These are phyloP conservation scores for Rosa multiflora DNA, from an alignment of 306 rosid species.

Conservation along the genomic window DNA sequence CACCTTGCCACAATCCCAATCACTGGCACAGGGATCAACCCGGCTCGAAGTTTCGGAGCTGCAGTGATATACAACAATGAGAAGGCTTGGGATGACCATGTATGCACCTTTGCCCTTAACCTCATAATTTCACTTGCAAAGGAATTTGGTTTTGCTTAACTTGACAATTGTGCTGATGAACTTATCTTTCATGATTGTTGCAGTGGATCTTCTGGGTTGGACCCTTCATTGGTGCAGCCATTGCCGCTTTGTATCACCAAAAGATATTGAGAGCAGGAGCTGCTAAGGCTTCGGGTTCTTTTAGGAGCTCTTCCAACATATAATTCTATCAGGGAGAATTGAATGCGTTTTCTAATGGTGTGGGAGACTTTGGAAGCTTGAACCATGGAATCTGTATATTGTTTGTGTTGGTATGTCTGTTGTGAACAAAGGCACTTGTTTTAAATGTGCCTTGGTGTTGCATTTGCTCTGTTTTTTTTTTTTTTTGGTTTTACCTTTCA, in stretches of 20 bases:
- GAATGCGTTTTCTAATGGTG: neutral
- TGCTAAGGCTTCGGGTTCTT: constrained; percentile 38
- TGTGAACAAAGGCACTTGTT: constrained; percentile 15
- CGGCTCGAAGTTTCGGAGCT: constrained; percentile 48
- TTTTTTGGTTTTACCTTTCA: neutral
- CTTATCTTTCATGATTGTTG: neutral
- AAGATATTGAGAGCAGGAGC: constrained; percentile 40
- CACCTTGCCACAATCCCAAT: constrained; percentile 51
- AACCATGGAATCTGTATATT: constrained; percentile 1
- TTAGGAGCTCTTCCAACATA: constrained; percentile 29
- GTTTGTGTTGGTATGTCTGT: neutral
- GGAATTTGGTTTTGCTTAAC: neutral
- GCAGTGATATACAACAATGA: constrained; percentile 34
- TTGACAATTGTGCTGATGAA: too few species aligned
- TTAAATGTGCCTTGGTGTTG: constrained; percentile 19
- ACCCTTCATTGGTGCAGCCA: constrained; percentile 45
- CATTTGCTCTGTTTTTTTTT: neutral
- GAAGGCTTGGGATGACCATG: constrained; percentile 40
- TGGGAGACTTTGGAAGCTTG: neutral
- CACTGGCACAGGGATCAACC: constrained; percentile 56
- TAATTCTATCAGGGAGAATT: neutral
- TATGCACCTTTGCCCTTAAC: constrained; percentile 8
- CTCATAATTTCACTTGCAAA: neutral
- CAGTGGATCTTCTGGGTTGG: constrained; percentile 51
- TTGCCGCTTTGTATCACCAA: constrained; percentile 45